These are phyloP conservation scores for Starmera dryadoides DNA, from an alignment of 805 yeast genomes.

Conservation along the genomic window DNA sequence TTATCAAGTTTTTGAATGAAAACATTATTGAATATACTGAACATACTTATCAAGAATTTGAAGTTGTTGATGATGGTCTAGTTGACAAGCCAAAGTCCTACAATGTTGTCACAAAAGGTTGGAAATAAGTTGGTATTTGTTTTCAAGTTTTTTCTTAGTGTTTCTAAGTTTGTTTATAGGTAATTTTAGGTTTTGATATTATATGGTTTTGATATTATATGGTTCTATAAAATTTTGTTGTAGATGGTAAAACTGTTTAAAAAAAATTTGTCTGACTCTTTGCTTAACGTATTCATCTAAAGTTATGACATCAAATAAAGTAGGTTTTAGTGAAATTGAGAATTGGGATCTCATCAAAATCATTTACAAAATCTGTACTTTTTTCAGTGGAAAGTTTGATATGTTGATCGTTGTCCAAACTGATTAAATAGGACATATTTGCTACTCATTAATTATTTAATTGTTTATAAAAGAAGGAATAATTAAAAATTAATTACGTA, in stretches of 20 bases:
- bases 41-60: conserved; percentile 28
- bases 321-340: conserved; percentile 4
- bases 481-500: too few relatives aligned
- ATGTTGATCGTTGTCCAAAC: background rate
- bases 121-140: too few relatives aligned
- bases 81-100: conserved; percentile 18
- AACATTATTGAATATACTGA: conserved; percentile 22
- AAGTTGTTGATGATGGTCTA: conserved; percentile 23
- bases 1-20: conserved; percentile 22
- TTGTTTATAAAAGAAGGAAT: too few relatives aligned
- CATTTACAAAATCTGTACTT: background rate
- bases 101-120: too few relatives aligned
- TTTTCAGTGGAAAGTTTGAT: background rate
- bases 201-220: too few relatives aligned
- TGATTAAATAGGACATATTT: background rate
- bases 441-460: too few relatives aligned
- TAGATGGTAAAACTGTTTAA: too few relatives aligned
- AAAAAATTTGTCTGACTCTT: too few relatives aligned
- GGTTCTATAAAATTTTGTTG: too few relatives aligned
- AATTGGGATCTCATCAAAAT: background rate
- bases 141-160: too few relatives aligned
- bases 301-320: conserved; percentile 9
- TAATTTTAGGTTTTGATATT: too few relatives aligned
- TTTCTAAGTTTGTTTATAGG: too few relatives aligned
- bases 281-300: conserved; percentile 3